phyloP scores from a whole-genome alignment of 176 grass and related monocot species.

The Oryza rufipogon region DNA sequence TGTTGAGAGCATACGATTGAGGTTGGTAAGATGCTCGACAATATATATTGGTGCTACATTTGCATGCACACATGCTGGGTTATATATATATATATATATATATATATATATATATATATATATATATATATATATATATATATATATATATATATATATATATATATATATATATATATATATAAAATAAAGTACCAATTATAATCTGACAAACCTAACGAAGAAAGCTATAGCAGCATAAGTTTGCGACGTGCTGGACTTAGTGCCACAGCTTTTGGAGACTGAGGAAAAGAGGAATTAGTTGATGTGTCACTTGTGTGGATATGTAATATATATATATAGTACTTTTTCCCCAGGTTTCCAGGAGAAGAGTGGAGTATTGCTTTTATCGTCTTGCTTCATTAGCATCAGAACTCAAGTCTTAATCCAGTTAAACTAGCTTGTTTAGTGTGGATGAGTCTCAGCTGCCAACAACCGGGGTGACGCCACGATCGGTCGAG shows the following conservation, averaged over 20 bases:
- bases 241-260: too few species aligned
- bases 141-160: neutral
- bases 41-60: neutral
- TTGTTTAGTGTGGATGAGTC: neutral
- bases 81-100: neutral
- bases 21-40: neutral
- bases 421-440: neutral
- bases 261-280: neutral
- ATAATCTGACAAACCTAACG: neutral
- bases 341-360: neutral
- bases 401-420: neutral
- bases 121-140: neutral
- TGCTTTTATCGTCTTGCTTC: neutral
- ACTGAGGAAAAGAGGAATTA: neutral
- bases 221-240: neutral
- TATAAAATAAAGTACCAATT: neutral
- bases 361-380: neutral
- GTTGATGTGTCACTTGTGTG: neutral
- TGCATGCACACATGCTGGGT: neutral
- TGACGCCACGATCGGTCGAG: neutral
- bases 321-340: neutral
- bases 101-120: neutral
- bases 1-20: neutral
- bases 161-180: neutral
- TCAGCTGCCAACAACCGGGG: neutral